phyloP scores from a whole-genome alignment of 192 early-diverging fungal species.

The Coemansia sp. region DNA sequence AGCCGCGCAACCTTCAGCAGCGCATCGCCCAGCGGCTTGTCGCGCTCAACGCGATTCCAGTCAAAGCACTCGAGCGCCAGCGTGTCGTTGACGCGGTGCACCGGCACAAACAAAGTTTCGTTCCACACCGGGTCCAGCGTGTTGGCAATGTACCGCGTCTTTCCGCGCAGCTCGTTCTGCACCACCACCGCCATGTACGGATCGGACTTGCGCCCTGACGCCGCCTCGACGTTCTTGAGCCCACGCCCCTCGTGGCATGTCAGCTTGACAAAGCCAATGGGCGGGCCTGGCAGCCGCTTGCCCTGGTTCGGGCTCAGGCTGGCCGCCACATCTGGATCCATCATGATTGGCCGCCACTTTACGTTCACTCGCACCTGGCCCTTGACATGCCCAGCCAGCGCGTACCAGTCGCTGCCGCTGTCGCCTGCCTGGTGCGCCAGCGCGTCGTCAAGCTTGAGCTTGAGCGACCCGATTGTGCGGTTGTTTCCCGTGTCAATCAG shows the following conservation, averaged over 20 bases:
- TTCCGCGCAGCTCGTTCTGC: slow-evolving; percentile 62
- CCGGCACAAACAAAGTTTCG: slow-evolving; percentile 83
- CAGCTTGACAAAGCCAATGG: slow-evolving; percentile 79
- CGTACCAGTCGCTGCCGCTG: slow-evolving; percentile 64
- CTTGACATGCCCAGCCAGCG: slow-evolving; percentile 53
- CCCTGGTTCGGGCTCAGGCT: slow-evolving; percentile 36
- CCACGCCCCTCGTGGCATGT: slow-evolving; percentile 71
- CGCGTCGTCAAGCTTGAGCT: slow-evolving; percentile 44
- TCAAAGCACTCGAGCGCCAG: slow-evolving; percentile 82
- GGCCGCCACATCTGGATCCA: slow-evolving; percentile 63
- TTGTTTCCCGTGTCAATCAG: slow-evolving; percentile 57
- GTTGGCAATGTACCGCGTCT: slow-evolving; percentile 79
- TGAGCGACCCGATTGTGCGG: slow-evolving; percentile 38
- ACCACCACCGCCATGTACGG: slow-evolving; percentile 83
- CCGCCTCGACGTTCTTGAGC: slow-evolving; percentile 81
- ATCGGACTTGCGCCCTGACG: slow-evolving; percentile 81
- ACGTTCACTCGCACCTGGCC: slow-evolving; percentile 64
- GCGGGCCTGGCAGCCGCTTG: slow-evolving; percentile 53
- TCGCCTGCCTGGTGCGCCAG: slow-evolving; percentile 49
- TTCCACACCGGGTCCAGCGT: slow-evolving; percentile 90
- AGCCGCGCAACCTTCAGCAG: slow-evolving; percentile 61
- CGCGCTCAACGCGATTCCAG: slow-evolving; percentile 82
- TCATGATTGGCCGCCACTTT: slow-evolving; percentile 80
- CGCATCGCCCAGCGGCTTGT: slow-evolving; percentile 79
- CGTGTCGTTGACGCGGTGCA: slow-evolving; percentile 71